These are phyloP conservation scores for Jamesozyma piceae DNA, from an alignment of 805 yeast genomes.

Conservation along the genomic window DNA sequence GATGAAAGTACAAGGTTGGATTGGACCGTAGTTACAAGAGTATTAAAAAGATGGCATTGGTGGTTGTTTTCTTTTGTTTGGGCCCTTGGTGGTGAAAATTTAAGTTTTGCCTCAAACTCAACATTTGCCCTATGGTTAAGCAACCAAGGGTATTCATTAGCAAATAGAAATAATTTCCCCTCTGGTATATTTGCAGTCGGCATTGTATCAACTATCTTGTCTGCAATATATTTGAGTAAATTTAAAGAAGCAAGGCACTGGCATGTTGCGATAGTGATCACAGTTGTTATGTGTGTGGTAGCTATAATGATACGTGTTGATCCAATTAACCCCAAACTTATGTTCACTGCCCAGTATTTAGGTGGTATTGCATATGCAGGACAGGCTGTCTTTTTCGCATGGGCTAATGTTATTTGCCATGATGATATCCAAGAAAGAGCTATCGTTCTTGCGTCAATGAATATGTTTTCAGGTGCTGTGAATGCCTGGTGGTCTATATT, in stretches of 20 bases:
- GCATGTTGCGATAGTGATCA: conserved; percentile 41
- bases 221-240: conserved; percentile 38
- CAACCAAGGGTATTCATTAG: conserved; percentile 34
- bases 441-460: conserved; percentile 55
- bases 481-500: conserved; percentile 58
- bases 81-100: conserved; percentile 43
- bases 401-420: conserved; percentile 53
- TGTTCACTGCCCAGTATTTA: conserved; percentile 47
- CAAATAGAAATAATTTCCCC: conserved; percentile 43
- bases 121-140: conserved; percentile 42
- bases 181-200: conserved; percentile 49
- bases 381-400: conserved; percentile 51
- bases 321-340: conserved; percentile 33
- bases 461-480: conserved; percentile 53
- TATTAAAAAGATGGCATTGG: conserved; percentile 47
- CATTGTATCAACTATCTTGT: conserved; percentile 35
- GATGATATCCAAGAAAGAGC: conserved; percentile 58
- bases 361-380: conserved; percentile 50
- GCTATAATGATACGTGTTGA: conserved; percentile 38
- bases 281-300: conserved; percentile 35
- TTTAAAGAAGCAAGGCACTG: conserved; percentile 39
- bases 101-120: conserved; percentile 38
- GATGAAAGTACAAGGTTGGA: conserved; percentile 33
- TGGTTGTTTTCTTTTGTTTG: conserved; percentile 45
- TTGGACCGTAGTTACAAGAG: conserved; percentile 36